These are phyloP conservation scores for Colletotrichum navitas DNA, from an alignment of 2,329 filamentous ascomycete species.

Conservation along the genomic window DNA sequence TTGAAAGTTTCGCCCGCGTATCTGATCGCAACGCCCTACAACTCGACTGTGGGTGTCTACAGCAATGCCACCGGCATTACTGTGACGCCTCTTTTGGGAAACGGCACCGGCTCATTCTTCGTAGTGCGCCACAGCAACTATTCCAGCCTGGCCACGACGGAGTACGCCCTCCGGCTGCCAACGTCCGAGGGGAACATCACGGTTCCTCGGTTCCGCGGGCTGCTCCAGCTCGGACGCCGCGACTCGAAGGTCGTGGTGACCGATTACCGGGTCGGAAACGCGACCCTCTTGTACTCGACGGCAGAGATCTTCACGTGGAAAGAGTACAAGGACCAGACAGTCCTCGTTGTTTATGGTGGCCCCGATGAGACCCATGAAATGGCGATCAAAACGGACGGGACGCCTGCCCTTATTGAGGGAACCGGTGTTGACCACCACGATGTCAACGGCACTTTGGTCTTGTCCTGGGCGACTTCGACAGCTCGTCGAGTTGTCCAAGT, in stretches of 20 bases:
- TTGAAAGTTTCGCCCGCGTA: constrained; percentile 79
- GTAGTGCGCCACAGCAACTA: constrained; percentile 77
- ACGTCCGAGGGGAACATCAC: constrained; percentile 64
- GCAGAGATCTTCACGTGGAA: constrained; percentile 80
- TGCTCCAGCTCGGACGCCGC: constrained; percentile 69
- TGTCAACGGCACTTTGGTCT: constrained; percentile 37
- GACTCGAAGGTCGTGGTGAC: constrained; percentile 78
- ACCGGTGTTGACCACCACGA: constrained; percentile 33
- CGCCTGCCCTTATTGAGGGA: constrained; percentile 53
- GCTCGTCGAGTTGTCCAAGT: constrained; percentile 66
- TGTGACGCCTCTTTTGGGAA: constrained; percentile 71
- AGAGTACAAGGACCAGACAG: constrained; percentile 68
- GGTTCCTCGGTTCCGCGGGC: constrained; percentile 70
- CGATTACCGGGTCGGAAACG: constrained; percentile 73
- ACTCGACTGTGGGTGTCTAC: constrained; percentile 63
- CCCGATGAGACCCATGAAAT: constrained; percentile 73
- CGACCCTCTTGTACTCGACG: constrained; percentile 74
- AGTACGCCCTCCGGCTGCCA: constrained; percentile 73
- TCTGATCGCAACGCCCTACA: constrained; percentile 68
- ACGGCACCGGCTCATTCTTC: constrained; percentile 71
- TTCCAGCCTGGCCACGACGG: constrained; percentile 65
- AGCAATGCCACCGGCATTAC: constrained; percentile 65
- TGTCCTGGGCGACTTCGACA: constrained; percentile 65
- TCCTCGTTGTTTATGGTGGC: constrained; percentile 74
- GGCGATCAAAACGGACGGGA: constrained; percentile 57